Evolutionary conservation across 2,329 filamentous ascomycete species (phyloP).

Genomic region (Claviceps sp.): DNA sequence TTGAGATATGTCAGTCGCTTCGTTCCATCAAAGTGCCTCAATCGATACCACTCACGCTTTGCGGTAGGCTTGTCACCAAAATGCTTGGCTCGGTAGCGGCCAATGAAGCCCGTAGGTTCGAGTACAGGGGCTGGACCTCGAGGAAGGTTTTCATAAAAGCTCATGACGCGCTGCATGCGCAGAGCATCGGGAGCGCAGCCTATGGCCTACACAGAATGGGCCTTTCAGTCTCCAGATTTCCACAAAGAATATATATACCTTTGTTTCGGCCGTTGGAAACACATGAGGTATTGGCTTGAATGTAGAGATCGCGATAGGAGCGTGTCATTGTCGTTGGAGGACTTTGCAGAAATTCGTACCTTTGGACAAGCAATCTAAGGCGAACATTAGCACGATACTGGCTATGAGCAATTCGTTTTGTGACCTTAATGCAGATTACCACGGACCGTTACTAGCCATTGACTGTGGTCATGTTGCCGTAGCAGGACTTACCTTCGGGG

Average conservation of each 20-base stretch:
- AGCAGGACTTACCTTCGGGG: conserved; percentile 68
- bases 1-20: conserved; percentile 10
- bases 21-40: conserved; percentile 12
- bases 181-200: conserved; percentile 89
- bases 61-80: conserved; percentile 88
- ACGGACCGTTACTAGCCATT: background rate
- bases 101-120: conserved; percentile 70
- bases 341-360: conserved; percentile 33
- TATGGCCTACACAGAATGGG: conserved; percentile 53
- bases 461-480: background rate
- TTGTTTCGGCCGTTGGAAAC: background rate
- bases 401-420: conserved; percentile 2
- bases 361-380: conserved; percentile 65
- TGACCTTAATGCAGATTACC: no score
- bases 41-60: conserved; percentile 70
- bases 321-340: background rate
- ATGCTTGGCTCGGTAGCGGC: conserved; percentile 81
- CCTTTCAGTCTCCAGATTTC: conserved; percentile 20
- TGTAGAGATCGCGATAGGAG: no score
- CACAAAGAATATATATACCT: background rate
- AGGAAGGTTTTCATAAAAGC: conserved; percentile 97
- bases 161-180: conserved; percentile 95
- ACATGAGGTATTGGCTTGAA: background rate
- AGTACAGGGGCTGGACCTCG: conserved; percentile 77
- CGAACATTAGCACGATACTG: conserved; percentile 11